Evolutionary conservation across 441 rosid species (phyloP), one percentile per base, ranked within the genome.

Genomic region (Manihot esculenta): DNA sequence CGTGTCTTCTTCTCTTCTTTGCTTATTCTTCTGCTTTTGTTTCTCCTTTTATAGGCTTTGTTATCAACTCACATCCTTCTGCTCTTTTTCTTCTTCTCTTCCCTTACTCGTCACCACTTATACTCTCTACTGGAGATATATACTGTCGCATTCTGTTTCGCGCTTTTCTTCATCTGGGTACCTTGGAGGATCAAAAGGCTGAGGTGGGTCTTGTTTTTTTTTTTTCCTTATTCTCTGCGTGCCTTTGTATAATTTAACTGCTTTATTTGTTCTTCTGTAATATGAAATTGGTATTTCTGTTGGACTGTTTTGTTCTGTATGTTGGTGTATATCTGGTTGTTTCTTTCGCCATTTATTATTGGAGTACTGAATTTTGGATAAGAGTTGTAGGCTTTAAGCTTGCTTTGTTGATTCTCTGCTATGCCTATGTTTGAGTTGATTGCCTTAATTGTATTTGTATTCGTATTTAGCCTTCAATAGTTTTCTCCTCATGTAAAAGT

Each of bases 121-220:
- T 15, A 18, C 44, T 13, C 20, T 51, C 65, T 62, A 51, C 62
- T 20, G 48, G 33, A 30, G 2, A 45, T 24, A 47, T 42, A 21
- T 23, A 51, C 21, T 17, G 10, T 72, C 64, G 3, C 74, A 53
- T 75, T 63, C 59, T 51, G 50, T 61, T 41, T 64, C 5, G 24
- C 27, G 21, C 9, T 27, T 70, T 65, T 69, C 24, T 33, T 73
- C 47, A 62, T 74, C 71, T 76, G 60, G 71, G 44, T 44, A 21
- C 3, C 27, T 12, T 35, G 24, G 18, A 18, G 48, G 42, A 59
- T 71, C 53, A 33, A 21, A 72, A 51, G 44, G 58, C 77, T 65
- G 44, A 68, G 79, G 77, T 79, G 71, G 75, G 74, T 69, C 63
- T 41, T 62, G 30, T 9, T 68, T 21, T 15, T 69, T 27, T 15